Evolutionary conservation across 2,329 filamentous ascomycete genomes (phyloP).

Genomic region (Calonectria multiphialidica): DNA sequence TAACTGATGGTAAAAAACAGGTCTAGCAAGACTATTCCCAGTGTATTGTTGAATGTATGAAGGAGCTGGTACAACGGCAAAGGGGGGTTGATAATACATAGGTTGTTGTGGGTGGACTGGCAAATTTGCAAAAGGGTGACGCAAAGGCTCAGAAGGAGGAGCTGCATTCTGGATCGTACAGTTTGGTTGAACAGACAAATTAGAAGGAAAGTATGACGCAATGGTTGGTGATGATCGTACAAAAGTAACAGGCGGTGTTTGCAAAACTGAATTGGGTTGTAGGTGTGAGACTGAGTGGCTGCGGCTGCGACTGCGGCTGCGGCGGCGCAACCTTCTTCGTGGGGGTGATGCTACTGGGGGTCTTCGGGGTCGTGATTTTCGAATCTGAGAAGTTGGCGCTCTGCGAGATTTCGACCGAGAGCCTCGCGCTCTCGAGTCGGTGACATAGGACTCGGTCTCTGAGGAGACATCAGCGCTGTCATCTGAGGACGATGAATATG

Average conservation of each 20-base stretch:
- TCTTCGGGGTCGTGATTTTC: neutral
- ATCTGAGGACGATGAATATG: conserved; percentile 8
- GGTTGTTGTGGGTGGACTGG: conserved; percentile 32
- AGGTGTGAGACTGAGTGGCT: conserved; percentile 24
- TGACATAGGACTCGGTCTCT: conserved; percentile 15
- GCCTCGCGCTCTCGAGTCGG: conserved; percentile 8
- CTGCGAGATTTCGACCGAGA: neutral
- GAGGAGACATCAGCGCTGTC: conserved; percentile 15
- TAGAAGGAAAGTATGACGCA: conserved; percentile 32
- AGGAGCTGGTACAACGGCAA: conserved; percentile 31
- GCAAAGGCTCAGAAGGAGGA: conserved; percentile 29
- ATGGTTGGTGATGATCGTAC: conserved; percentile 38
- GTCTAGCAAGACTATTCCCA: neutral
- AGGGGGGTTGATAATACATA: conserved; percentile 37
- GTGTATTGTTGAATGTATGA: conserved; percentile 30
- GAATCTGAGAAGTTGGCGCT: neutral
- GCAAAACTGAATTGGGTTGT: conserved; percentile 7
- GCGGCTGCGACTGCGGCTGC: too few species aligned
- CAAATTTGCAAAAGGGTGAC: conserved; percentile 24
- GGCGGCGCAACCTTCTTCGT: neutral
- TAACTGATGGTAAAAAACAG: conserved; percentile 11
- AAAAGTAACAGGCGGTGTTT: conserved; percentile 23
- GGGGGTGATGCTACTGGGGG: neutral
- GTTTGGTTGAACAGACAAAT: conserved; percentile 28
- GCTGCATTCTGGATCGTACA: conserved; percentile 32